phyloP scores from a whole-genome alignment of 2,329 filamentous ascomycete species.

The Coniochaeta sp. region DNA sequence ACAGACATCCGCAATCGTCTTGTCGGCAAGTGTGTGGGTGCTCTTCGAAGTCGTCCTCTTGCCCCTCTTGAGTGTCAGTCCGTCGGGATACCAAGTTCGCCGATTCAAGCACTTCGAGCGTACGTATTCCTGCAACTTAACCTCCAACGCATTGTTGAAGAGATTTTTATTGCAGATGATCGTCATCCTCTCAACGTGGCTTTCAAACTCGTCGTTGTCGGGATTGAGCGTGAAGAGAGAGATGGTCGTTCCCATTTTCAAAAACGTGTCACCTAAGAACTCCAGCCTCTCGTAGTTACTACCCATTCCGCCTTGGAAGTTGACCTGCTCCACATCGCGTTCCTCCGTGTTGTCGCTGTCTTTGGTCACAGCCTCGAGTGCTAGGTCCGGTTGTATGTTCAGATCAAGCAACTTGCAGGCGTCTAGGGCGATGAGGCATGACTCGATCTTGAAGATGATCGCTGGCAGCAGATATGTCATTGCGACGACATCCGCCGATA shows the following conservation, averaged over 20 bases:
- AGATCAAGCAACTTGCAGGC: slow-evolving; percentile 61
- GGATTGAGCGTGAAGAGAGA: slow-evolving; percentile 73
- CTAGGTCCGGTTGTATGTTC: slow-evolving; percentile 55
- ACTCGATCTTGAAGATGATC: slow-evolving; percentile 77
- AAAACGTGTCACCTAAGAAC: slow-evolving; percentile 85
- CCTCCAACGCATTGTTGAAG: slow-evolving; percentile 64
- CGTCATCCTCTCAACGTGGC: slow-evolving; percentile 85
- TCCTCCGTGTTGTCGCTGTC: slow-evolving; percentile 81
- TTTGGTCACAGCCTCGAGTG: slow-evolving; percentile 87
- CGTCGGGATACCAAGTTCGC: slow-evolving; percentile 82
- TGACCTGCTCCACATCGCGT: slow-evolving; percentile 57
- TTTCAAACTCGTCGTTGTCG: slow-evolving; percentile 74
- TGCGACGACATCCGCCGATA: slow-evolving; percentile 61
- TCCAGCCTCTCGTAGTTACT: slow-evolving; percentile 93
- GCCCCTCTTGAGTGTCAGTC: slow-evolving; percentile 64
- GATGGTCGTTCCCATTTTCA: slow-evolving; percentile 94
- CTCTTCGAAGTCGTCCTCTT: slow-evolving; percentile 49
- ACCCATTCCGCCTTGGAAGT: slow-evolving; percentile 80
- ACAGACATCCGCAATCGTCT: slow-evolving; percentile 88
- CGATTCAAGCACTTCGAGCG: slow-evolving; percentile 77
- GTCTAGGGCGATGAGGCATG: slow-evolving; percentile 72
- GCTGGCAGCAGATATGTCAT: slow-evolving; percentile 74
- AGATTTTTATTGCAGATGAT: slow-evolving; percentile 89
- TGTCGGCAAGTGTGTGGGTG: slow-evolving; percentile 70
- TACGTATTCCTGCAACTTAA: slow-evolving; percentile 65